Evolutionary conservation across 257 asterid species (phyloP), one percentile per base, ranked within the genome.

Genomic region (Gynochthodes officinalis): DNA sequence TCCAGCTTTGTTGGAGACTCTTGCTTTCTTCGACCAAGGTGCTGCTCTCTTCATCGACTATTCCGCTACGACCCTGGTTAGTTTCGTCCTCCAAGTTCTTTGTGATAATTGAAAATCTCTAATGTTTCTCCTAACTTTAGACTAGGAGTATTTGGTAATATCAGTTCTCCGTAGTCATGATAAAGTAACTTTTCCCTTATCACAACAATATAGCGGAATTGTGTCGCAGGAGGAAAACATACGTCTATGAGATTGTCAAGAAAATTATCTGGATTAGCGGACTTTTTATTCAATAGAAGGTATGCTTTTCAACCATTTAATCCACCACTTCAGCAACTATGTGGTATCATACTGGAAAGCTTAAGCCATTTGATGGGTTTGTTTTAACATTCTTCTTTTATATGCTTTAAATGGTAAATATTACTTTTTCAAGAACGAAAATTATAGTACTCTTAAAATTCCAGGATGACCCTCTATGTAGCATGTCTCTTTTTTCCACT

Each of bases 221-320:
- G 79, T 70, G 63, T 9, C 74, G 67, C 86, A 94, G 97, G 97
- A 46, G 81, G 79, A 62, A 81, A 72, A 73, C 92, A 75, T 78
- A 86, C 80, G 3, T 78, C 90, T 0, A 85, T 89, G 93, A 88
- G 84, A 82, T 76, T 82, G 83, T 81, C 97, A 15, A 91, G 86
- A 81, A 76, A 78, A 13, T 88, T 91, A 73, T 76, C 92, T 73
- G 96, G 92, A 68, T 76, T 91, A 40, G 71, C 97, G 52, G 79
- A 86, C 82, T 76, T 90, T 46, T 79, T 91, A 59, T 91, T 91
- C 78, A 87, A 82, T 81, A 86, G 71, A 86, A 77, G 97, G 99
- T 89, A 77, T 67, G 78, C 15, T 23, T 60, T 60, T n/a, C 23
- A 2, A 3, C 25, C 25, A n/a, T n/a, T n/a, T 39, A 32, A 64